These are phyloP conservation scores for Dactylellina sp. DNA, from an alignment of 2,329 filamentous ascomycete genomes.

Conservation along the genomic window DNA sequence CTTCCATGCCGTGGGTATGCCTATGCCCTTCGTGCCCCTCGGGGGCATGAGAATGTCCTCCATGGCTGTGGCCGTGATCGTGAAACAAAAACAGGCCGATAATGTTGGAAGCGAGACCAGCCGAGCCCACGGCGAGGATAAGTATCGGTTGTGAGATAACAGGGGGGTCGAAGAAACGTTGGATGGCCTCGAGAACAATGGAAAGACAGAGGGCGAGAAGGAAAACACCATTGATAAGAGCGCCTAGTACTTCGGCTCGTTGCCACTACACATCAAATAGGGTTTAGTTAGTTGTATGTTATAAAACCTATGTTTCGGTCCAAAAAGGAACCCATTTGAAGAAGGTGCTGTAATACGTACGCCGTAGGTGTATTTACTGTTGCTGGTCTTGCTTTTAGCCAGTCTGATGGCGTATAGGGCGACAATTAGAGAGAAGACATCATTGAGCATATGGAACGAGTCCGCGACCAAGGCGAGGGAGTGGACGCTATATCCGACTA, in stretches of 20 bases:
- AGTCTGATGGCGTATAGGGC: conserved; percentile 95
- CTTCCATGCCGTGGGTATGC: conserved; percentile 68
- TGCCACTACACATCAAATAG: conserved; percentile 75
- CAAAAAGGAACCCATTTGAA: conserved; percentile 7
- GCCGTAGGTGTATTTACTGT: conserved; percentile 94
- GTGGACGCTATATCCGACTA: conserved; percentile 85
- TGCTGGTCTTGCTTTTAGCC: conserved; percentile 80
- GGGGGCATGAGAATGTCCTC: conserved; percentile 68
- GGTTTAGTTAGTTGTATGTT: conserved; percentile 58
- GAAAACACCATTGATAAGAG: conserved; percentile 97
- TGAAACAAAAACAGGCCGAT: conserved; percentile 90
- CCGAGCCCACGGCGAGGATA: conserved; percentile 87
- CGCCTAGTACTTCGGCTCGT: conserved; percentile 94
- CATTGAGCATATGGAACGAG: conserved; percentile 99
- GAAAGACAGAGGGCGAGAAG: conserved; percentile 94
- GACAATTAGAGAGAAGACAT: conserved; percentile 92
- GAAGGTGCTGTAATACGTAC: conserved; percentile 73
- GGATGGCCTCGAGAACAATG: conserved; percentile 94
- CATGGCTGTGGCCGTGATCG: conserved; percentile 88
- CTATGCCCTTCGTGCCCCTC: conserved; percentile 62
- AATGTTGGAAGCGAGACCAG: conserved; percentile 88
- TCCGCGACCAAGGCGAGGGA: conserved; percentile 95
- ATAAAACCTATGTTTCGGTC: not conserved
- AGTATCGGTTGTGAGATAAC: conserved; percentile 85
- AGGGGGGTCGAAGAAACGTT: conserved; percentile 90